A percentile compares a stretch with the other conserved stretches of the same genome.
phyloP scores from a whole-genome alignment of 306 rosid genomes.

The Corylus avellana region DNA sequence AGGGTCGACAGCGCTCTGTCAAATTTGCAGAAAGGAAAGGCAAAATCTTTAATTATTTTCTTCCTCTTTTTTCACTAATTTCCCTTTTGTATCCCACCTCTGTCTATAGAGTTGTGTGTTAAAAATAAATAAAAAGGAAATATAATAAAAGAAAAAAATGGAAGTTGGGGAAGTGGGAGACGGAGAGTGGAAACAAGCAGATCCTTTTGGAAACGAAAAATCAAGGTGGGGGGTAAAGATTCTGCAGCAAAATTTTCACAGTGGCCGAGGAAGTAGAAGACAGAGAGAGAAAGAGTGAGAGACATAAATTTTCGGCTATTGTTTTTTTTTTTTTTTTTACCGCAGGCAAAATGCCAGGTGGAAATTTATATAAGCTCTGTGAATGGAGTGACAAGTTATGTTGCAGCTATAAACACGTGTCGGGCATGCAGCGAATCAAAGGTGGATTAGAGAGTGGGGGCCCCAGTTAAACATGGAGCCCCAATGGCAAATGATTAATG shows the following conservation, averaged over 20 bases:
- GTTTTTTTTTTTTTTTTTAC: neutral
- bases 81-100: constrained; percentile 16
- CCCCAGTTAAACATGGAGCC: constrained; percentile 13
- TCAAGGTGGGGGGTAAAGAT: constrained; percentile 33
- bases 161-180: constrained; percentile 22
- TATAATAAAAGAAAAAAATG: neutral
- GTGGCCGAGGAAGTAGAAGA: constrained; percentile 17
- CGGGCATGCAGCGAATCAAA: constrained; percentile 50
- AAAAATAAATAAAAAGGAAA: neutral
- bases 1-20: constrained; percentile 41
- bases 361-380: neutral
- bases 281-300: neutral
- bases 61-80: constrained; percentile 9
- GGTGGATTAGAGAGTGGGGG: neutral
- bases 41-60: constrained; percentile 44
- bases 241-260: constrained; percentile 36
- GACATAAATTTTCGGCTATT: neutral
- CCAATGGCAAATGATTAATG: constrained; percentile 39
- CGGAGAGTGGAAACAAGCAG: constrained; percentile 19
- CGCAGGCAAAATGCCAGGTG: constrained; percentile 1
- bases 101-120: constrained; percentile 23
- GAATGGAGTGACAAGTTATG: constrained; percentile 5
- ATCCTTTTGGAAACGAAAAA: constrained; percentile 42
- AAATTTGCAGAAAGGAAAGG: constrained; percentile 43
- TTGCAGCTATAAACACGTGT: constrained; percentile 41